Conservation (phyloP, 192 early-diverging fungal species). For the Coemansia sp. region DNA sequence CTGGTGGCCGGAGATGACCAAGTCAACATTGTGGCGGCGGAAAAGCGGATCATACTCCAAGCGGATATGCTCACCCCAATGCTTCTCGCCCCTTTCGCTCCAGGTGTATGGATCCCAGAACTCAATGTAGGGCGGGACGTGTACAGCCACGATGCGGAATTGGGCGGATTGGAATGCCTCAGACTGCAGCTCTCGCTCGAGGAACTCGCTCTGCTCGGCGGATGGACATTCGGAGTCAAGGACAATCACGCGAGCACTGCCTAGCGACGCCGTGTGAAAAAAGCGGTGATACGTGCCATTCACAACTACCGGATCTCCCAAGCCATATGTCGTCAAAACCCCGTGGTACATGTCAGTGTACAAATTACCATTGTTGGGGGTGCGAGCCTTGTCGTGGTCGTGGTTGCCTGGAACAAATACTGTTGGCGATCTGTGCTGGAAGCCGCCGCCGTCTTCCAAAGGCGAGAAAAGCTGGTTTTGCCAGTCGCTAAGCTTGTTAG, state of each 20-base stretch:
- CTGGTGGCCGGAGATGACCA: slow-evolving; percentile 79
- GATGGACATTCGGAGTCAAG: slow-evolving; percentile 71
- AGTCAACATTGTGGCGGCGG: slow-evolving; percentile 65
- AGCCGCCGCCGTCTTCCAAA: slow-evolving; percentile 54
- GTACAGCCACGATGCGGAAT: slow-evolving; percentile 70
- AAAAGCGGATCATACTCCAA: slow-evolving; percentile 69
- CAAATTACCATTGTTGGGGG: slow-evolving; percentile 55
- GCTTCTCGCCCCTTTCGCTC: slow-evolving; percentile 65
- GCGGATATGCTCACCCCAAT: slow-evolving; percentile 73
- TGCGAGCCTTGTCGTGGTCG: slow-evolving; percentile 62
- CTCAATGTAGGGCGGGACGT: slow-evolving; percentile 75
- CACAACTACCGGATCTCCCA: slow-evolving; percentile 12
- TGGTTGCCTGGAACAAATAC: slow-evolving; percentile 81
- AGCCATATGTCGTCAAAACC: slow-evolving; percentile 21
- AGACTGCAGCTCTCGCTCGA: slow-evolving; percentile 61
- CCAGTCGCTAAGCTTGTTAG: slow-evolving; percentile 63
- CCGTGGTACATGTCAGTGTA: slow-evolving; percentile 57
- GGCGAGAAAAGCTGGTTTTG: slow-evolving; percentile 70
- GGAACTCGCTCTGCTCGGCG: slow-evolving; percentile 63
- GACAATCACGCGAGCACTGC: slow-evolving; percentile 66
- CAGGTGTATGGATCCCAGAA: slow-evolving; percentile 75
- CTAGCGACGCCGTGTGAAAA: slow-evolving; percentile 52
- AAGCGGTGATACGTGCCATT: slow-evolving; percentile 46
- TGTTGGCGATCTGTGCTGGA: slow-evolving; percentile 61
- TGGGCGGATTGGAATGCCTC: slow-evolving; percentile 55